phyloP scores from a whole-genome alignment of 306 rosid species.

The Rubus idaeus region DNA sequence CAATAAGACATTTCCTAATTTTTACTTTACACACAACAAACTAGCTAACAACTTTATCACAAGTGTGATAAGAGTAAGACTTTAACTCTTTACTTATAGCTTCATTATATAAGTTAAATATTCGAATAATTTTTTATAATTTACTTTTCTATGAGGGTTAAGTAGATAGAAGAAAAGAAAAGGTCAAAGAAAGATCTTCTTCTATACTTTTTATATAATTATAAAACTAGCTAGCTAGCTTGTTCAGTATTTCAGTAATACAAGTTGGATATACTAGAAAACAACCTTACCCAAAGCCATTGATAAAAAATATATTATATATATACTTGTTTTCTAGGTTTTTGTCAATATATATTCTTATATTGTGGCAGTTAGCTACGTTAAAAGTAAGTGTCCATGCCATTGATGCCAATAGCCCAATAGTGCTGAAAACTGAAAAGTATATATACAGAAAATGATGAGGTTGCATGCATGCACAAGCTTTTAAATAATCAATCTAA shows the following conservation, averaged over 20 bases:
- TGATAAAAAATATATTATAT: background rate
- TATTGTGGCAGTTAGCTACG: slow-evolving; percentile 6
- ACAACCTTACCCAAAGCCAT: background rate
- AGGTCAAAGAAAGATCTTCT: slow-evolving; percentile 7
- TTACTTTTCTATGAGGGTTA: background rate
- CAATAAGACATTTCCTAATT: background rate
- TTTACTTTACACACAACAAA: background rate
- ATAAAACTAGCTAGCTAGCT: background rate
- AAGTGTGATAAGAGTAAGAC: background rate
- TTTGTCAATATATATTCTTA: background rate
- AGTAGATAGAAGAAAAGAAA: background rate
- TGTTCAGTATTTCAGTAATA: background rate
- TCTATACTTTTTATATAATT: background rate
- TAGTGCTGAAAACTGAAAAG: background rate
- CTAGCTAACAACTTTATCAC: background rate
- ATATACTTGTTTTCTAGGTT: background rate
- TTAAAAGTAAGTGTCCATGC: background rate
- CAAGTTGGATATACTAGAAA: slow-evolving; percentile 6
- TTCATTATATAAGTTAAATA: background rate
- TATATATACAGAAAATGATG: background rate
- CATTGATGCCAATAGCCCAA: background rate
- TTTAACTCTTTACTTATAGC: background rate
- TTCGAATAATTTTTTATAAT: background rate
- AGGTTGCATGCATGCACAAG: background rate
- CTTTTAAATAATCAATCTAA: background rate